Evolutionary conservation across 805 yeast species (phyloP).

Genomic region (Candida broadrunensis): DNA sequence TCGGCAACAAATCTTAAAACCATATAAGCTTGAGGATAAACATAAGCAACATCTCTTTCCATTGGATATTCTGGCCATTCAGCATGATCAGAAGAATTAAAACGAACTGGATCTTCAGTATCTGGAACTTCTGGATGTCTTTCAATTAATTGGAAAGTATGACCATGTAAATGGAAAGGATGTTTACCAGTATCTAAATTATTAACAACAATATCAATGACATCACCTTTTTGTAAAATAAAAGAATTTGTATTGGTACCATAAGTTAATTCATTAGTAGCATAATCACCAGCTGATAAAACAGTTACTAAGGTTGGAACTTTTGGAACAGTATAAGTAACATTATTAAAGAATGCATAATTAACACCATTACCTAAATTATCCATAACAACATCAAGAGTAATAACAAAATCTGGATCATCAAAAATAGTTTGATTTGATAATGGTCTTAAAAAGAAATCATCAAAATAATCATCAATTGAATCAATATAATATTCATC

Average conservation of each 20-base stretch:
- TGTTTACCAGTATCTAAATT: conserved; percentile 79
- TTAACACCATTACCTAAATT: conserved; percentile 71
- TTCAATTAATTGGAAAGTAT: conserved; percentile 59
- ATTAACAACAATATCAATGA: conserved; percentile 73
- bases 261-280: conserved; percentile 60
- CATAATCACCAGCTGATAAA: conserved; percentile 56
- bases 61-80: conserved; percentile 58
- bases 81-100: conserved; percentile 32
- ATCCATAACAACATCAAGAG: conserved; percentile 60
- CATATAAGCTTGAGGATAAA: conserved; percentile 64
- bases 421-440: conserved; percentile 48
- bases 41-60: conserved; percentile 67
- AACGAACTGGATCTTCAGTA: conserved; percentile 48
- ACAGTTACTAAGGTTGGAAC: conserved; percentile 70
- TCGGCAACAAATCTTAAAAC: conserved; percentile 74
- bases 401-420: conserved; percentile 61
- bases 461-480: conserved; percentile 55
- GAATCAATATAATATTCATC: conserved; percentile 24
- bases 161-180: conserved; percentile 80
- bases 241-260: conserved; percentile 68
- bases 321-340: conserved; percentile 62
- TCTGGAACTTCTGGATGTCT: conserved; percentile 50
- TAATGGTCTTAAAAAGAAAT: conserved; percentile 68
- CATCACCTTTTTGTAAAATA: conserved; percentile 57
- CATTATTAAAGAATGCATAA: conserved; percentile 72